A percentile compares a stretch with the other conserved stretches of the same genome.
phyloP scores from a whole-genome alignment of 768 basidiomycete species.

The Kwoniella sp. region DNA sequence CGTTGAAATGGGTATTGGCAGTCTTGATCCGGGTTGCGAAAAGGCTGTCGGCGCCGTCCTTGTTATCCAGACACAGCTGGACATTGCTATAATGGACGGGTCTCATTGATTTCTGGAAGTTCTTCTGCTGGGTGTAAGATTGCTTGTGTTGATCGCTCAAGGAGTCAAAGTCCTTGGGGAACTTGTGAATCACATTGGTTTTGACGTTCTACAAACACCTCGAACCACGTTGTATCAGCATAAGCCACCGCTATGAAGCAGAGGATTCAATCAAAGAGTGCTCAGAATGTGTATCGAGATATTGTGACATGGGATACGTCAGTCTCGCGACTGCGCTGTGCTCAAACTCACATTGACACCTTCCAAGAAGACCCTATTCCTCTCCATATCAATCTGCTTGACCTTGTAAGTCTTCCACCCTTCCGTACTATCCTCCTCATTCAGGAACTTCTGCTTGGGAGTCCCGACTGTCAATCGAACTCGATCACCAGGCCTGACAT shows the following conservation, averaged over 20 bases:
- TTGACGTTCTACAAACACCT: conserved; percentile 43
- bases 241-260: no score
- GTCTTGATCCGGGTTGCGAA: conserved; percentile 50
- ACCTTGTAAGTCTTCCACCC: conserved; percentile 53
- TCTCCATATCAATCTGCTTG: conserved; percentile 45
- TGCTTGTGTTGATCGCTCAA: conserved; percentile 27
- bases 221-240: no score
- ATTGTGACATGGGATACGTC: no score
- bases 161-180: conserved; percentile 35
- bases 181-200: conserved; percentile 29
- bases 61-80: conserved; percentile 48
- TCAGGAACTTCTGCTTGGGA: conserved; percentile 44
- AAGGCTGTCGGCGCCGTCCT: conserved; percentile 27
- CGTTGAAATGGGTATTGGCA: conserved; percentile 38
- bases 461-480: conserved; percentile 49
- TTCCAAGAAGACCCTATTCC: conserved; percentile 45
- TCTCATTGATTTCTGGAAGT: conserved; percentile 30
- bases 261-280: no score
- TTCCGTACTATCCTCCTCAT: conserved; percentile 33
- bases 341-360: conserved; percentile 44
- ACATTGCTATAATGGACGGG: conserved; percentile 54
- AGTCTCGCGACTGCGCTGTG: not conserved
- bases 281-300: no score
- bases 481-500: conserved; percentile 50
- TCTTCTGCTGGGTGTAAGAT: conserved; percentile 33